These are phyloP conservation scores for Annona cherimola DNA, from an alignment of 164 flowering plant species.

Conservation along the genomic window DNA sequence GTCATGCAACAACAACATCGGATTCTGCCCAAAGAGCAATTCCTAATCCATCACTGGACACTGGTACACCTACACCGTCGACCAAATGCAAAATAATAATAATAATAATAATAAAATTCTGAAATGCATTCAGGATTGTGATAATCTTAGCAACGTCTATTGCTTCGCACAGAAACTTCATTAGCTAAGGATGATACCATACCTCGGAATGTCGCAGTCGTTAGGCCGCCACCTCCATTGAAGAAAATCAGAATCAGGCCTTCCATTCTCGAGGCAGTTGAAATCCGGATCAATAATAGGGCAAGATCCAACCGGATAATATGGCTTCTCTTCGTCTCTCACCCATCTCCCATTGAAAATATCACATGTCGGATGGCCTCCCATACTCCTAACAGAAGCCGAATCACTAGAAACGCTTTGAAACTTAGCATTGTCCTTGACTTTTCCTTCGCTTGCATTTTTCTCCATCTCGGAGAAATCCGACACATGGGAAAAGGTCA, in stretches of 20 bases:
- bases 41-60: no score
- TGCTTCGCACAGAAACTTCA: neutral
- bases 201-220: constrained; percentile 65
- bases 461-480: constrained; percentile 18
- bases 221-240: constrained; percentile 84
- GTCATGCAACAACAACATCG: no score
- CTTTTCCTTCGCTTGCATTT: constrained; percentile 21
- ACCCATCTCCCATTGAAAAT: constrained; percentile 79
- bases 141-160: neutral
- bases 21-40: no score
- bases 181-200: neutral
- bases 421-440: constrained; percentile 3
- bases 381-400: constrained; percentile 5
- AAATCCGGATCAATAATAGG: constrained; percentile 66
- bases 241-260: constrained; percentile 57
- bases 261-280: constrained; percentile 60
- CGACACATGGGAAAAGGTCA: constrained; percentile 16
- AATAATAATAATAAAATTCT: no score
- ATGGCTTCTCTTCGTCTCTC: constrained; percentile 59
- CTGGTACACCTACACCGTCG: no score
- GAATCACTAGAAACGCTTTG: constrained; percentile 8
- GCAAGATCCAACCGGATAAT: constrained; percentile 70
- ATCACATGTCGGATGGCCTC: constrained; percentile 40
- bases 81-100: no score
- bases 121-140: neutral